A percentile compares a stretch with the other conserved stretches of the same genome.
Evolutionary conservation across 768 basidiomycete genomes (phyloP).

Genomic region (Termitomyces titanicus): DNA sequence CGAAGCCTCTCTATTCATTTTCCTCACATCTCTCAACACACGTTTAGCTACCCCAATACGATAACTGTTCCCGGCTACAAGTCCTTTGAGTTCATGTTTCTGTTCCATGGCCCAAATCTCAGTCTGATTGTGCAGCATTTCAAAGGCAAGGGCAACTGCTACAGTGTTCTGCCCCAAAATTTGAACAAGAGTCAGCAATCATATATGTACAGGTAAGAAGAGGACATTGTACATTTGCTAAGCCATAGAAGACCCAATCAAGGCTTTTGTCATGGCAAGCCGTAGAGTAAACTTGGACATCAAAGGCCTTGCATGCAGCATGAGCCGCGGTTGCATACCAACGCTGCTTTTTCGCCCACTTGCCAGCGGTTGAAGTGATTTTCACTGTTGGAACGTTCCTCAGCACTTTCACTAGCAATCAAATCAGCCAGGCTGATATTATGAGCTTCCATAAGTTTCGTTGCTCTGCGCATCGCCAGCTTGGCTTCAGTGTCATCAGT

Average conservation of each 20-base stretch:
- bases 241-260: constrained; percentile 6
- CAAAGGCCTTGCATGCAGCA: constrained; percentile 4
- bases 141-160: constrained; percentile 7
- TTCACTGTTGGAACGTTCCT: constrained; percentile 5
- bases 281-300: constrained; percentile 3
- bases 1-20: background rate
- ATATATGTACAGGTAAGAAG: background rate
- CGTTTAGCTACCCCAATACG: background rate
- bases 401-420: constrained; percentile 3
- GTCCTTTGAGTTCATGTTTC: constrained; percentile 5
- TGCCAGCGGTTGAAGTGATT: constrained; percentile 1
- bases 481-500: constrained; percentile 7
- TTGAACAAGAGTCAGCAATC: background rate
- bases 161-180: constrained; percentile 4
- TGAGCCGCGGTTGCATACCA: background rate
- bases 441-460: constrained; percentile 4
- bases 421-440: constrained; percentile 7
- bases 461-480: constrained; percentile 11
- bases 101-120: constrained; percentile 3
- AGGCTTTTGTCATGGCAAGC: background rate
- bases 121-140: constrained; percentile 10
- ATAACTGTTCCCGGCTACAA: constrained; percentile 1
- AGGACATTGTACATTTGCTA: constrained; percentile 2
- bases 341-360: background rate
- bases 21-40: background rate